These are phyloP conservation scores for Oenanthe javanica DNA, from an alignment of 140 eudicot genomes.

Conservation along the genomic window DNA sequence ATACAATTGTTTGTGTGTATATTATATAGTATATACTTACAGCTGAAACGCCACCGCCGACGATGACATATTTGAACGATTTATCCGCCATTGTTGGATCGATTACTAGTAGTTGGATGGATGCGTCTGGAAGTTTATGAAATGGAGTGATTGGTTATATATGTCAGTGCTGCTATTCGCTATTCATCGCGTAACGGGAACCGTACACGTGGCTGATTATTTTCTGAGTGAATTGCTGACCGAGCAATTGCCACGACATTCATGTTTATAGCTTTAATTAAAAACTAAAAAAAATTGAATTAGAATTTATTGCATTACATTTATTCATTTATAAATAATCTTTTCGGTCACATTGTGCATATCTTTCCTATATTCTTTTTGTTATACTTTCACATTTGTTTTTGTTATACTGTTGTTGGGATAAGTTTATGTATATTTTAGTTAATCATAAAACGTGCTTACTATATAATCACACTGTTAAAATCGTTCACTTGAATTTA, in stretches of 20 bases:
- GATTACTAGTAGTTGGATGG: neutral
- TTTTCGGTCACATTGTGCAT: too few relatives aligned
- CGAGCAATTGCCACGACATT: constrained; percentile 1
- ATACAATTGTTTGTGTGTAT: neutral
- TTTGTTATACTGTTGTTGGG: too few relatives aligned
- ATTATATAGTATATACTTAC: neutral
- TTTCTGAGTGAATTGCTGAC: constrained; percentile 13
- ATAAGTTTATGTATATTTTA: too few relatives aligned
- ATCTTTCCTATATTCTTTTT: too few relatives aligned
- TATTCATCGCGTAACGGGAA: constrained; percentile 7
- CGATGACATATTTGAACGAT: constrained; percentile 71
- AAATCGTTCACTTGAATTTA: too few relatives aligned
- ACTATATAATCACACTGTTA: too few relatives aligned
- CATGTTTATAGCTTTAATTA: neutral
- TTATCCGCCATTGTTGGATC: constrained; percentile 57
- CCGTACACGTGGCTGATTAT: constrained; percentile 34
- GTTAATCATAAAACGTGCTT: too few relatives aligned
- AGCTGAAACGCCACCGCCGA: constrained; percentile 61
- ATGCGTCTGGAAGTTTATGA: constrained; percentile 7
- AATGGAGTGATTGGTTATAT: constrained; percentile 9
- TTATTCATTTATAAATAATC: too few relatives aligned
- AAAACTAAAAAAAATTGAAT: too few relatives aligned
- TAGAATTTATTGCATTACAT: too few relatives aligned
- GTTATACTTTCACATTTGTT: too few relatives aligned
- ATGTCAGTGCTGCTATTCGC: constrained; percentile 4